Evolutionary conservation across 352 stramenopile genomes (phyloP), one percentile per base, ranked within the genome.

Genomic region (Phytophthora macrochlamydospora): DNA sequence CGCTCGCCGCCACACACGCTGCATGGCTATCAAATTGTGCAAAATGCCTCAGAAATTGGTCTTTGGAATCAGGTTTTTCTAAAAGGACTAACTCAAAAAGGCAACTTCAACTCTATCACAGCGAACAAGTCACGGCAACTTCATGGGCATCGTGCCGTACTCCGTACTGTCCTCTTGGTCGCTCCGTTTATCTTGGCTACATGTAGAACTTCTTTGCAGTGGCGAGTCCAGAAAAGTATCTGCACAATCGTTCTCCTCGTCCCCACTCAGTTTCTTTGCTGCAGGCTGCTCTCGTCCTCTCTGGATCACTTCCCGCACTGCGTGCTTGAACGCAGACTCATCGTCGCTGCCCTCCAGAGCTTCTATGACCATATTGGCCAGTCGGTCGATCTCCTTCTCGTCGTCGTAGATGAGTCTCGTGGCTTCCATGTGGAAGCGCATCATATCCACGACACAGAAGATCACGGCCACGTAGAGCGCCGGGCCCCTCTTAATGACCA

Each of bases 401-500:
- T 81, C 73, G 51, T 86, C 78, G 33, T 89, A 82, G 13, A 89
- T 83, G 13, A 89, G 65, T 9, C 68, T 56, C 18, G 48, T 67
- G 33, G 75, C 70, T 56, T 87, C 80, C 78, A 89, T 89, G 7
- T 85, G 64, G 63, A 83, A 87, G 50, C 80, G 80, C 65, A 78
- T 53, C 56, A 89, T 65, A 67, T 89, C 80, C 44, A 66, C 81
- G 3, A 75, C 62, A 14, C 67, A 83, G 57, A 89, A 89, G 53
- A 87, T 69, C 8, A 77, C 67, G 3, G 78, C 76, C 33, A 87
- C 74, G 51, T 76, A 71, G 3, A 89, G 67, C 29, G 71, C 80
- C 2, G 80, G 80, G 0, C 78, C 80, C 37, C 66, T 54, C 62
- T 89, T 89, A 38, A 89, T 44, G 18, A 58, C 58, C 76, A 89